Percentiles rank a stretch among this genome's conserved stretches.
These are phyloP conservation scores for Claviceps africana DNA, from an alignment of 2,329 filamentous ascomycete species.

Conservation along the genomic window DNA sequence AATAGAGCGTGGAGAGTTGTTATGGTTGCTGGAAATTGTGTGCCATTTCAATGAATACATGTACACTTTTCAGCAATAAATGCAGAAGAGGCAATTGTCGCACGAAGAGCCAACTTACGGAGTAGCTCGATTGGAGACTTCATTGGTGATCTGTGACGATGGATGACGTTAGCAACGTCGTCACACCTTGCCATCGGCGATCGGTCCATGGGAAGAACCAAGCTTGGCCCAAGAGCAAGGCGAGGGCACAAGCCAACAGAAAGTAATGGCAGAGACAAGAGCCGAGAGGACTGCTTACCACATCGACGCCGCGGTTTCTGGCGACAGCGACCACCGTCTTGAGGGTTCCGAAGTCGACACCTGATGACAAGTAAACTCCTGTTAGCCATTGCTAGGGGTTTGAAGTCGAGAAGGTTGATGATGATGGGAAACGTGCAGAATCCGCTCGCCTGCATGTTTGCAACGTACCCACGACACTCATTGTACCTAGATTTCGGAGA, in stretches of 20 bases:
- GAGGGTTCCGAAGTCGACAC: constrained; percentile 89
- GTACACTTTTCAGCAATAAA: not conserved
- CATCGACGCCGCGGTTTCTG: constrained; percentile 96
- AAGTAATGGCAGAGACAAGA: not conserved
- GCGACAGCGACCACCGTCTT: constrained; percentile 97
- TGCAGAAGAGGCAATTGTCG: constrained; percentile 8
- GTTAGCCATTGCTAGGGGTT: constrained; percentile 7
- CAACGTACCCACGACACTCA: constrained; percentile 41
- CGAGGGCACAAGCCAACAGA: not conserved
- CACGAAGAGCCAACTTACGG: constrained; percentile 54
- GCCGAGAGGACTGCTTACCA: constrained; percentile 50
- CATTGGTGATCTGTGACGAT: constrained; percentile 75
- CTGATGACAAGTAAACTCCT: constrained; percentile 22
- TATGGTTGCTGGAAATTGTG: not conserved
- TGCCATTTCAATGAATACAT: not conserved
- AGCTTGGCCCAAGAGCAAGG: not conserved
- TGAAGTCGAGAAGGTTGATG: not conserved
- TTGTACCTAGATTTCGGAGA: constrained; percentile 23
- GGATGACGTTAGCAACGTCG: not conserved
- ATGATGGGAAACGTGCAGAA: not conserved
- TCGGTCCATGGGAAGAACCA: not conserved
- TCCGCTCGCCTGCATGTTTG: not conserved
- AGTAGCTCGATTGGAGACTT: constrained; percentile 95
- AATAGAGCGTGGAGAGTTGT: not conserved
- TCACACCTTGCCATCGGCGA: too few species aligned